Base-by-base conservation (phyloP, 768 basidiomycete genomes). In the Austroboletus eburneus region DNA sequence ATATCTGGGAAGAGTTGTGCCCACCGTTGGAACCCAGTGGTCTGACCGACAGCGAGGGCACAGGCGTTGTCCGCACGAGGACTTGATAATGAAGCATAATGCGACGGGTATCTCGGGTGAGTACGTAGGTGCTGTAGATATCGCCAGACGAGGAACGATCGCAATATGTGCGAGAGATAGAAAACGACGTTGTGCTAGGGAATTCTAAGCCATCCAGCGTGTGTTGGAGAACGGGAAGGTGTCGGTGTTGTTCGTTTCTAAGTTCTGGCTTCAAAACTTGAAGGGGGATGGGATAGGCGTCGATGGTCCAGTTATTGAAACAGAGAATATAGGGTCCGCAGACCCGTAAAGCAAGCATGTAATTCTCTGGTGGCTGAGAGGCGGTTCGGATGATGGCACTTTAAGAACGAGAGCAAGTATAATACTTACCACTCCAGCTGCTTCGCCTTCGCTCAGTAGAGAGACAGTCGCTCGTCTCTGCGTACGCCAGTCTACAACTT, bases 261-360 rank as follows among this genome's bases (percentile, higher is more conserved):
- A 2, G 16, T 36, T 36, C n/a, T 2, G 17, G 18, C 35, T 42
- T 63, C 16, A 41, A 5, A 32, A 41, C 20, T 54, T 25, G 37
- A n/a, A 35, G 40, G 22, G 47, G 54, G 22, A 40, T 50, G 34
- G 37, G 60, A 38, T 18, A 70, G 2, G 79, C 59, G 38, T 82
- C 77, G 30, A 83, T 49, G 1, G 77, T 73, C 4, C 70, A 71
- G 0, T 68, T 61, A 45, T 72, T 76, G 56, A 82, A 70, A 24
- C 75, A 68, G 5, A 83, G 61, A n/a, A 82, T 54, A 47, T 76
- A 74, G 0, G 68, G 63, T 2, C 74, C 78, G 34, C 77, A 65
- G 34, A 79, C 65, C 16, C 64, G 67, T 4, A 76, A 49, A 5
- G 68, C 69, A 3, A 76, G 55, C 9, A 79, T 59, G 1, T 55